Evolutionary conservation across 805 yeast genomes (phyloP).

Genomic region (Saturnispora galanensis): DNA sequence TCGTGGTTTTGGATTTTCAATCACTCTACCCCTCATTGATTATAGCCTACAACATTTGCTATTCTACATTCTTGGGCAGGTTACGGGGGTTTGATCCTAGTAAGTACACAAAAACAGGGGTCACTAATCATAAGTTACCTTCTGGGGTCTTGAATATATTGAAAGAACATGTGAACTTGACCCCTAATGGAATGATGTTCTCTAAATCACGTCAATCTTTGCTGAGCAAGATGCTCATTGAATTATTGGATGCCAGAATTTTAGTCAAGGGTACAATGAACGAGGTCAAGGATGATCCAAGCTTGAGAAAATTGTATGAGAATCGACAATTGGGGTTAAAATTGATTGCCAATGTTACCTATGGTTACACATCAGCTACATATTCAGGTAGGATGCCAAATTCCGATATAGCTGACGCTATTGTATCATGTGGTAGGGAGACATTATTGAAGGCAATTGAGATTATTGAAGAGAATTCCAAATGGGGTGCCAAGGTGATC

Average conservation of each 20-base stretch:
- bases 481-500: constrained; percentile 86
- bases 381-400: constrained; percentile 97
- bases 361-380: constrained; percentile 91
- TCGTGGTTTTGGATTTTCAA: constrained; percentile 86
- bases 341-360: constrained; percentile 87
- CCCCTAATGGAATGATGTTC: constrained; percentile 86
- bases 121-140: constrained; percentile 38
- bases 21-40: constrained; percentile 88
- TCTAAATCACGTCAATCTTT: constrained; percentile 64
- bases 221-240: constrained; percentile 75
- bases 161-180: constrained; percentile 45
- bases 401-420: constrained; percentile 88
- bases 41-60: constrained; percentile 86
- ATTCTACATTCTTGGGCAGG: constrained; percentile 60
- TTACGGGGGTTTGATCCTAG: constrained; percentile 41
- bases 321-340: constrained; percentile 82
- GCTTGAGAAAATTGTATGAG: constrained; percentile 47
- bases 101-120: constrained; percentile 43
- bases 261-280: constrained; percentile 72
- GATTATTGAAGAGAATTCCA: constrained; percentile 45
- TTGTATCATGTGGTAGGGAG: constrained; percentile 87
- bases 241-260: constrained; percentile 69
- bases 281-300: constrained; percentile 35
- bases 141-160: constrained; percentile 47
- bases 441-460: constrained; percentile 62